A percentile compares a stretch with the other conserved stretches of the same genome.
Conservation (phyloP, 179 eudicot species). For the Amaranthus tricolor region DNA sequence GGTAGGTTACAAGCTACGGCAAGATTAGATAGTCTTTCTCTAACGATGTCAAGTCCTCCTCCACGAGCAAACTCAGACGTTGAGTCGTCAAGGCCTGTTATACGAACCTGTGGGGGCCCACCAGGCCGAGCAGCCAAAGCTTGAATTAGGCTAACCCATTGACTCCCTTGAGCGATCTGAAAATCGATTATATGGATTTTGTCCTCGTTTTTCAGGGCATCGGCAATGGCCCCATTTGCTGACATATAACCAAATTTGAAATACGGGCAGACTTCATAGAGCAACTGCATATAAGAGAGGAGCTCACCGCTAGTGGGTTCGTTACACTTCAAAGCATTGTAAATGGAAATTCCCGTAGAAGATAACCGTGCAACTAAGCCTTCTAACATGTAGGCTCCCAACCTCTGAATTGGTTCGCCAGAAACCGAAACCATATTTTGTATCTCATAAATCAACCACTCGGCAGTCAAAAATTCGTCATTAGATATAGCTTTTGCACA, state of each 20-base stretch:
- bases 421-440: conserved; percentile 52
- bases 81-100: conserved; percentile 45
- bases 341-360: conserved; percentile 45
- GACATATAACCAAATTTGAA: conserved; percentile 55
- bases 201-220: conserved; percentile 44
- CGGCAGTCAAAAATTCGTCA: conserved; percentile 33
- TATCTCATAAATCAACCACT: conserved; percentile 47
- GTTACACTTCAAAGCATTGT: conserved; percentile 39
- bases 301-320: conserved; percentile 43
- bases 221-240: conserved; percentile 53
- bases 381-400: conserved; percentile 56
- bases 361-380: conserved; percentile 46
- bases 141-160: conserved; percentile 52
- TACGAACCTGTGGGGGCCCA: conserved; percentile 47
- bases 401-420: conserved; percentile 46
- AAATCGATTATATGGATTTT: conserved; percentile 51
- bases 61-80: conserved; percentile 38
- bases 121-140: conserved; percentile 51
- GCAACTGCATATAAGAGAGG: conserved; percentile 47
- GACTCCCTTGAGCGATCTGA: conserved; percentile 51
- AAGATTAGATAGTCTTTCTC: conserved; percentile 27
- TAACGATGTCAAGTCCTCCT: conserved; percentile 45
- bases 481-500: conserved; percentile 47
- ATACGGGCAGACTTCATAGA: conserved; percentile 50
- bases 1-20: conserved; percentile 41